Base-by-base conservation (phyloP, 345 rosid genomes). In the Salix exigua region DNA sequence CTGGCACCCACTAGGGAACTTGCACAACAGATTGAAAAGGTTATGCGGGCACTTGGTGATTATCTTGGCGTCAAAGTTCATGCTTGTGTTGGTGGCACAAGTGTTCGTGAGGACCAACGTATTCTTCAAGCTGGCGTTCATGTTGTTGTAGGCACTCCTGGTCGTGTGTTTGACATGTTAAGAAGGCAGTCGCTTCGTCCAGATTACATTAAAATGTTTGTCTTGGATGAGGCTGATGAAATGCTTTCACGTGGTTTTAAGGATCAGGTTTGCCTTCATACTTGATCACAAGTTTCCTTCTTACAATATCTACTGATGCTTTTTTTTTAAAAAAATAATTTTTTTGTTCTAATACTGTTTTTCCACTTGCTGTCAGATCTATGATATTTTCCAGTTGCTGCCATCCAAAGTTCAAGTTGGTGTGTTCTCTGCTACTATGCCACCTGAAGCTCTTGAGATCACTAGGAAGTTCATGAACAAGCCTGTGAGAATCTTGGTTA, bases 241-340 rank as follows among this genome's bases (percentile, higher is more conserved):
- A 94, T 94, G 98, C 97, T 94, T 70, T 94, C 98, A 6, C 91
- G 97, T 71, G 97, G 97, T 83, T 92, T 94, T 70, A 94, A 94
- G 84, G 97, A 92, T 79, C 97, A 94, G 97, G 97, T 89, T 68
- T 68, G 75, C 51, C 61, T 16, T 53, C 50, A 14, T 63, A 19
- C 13, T 44, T 71, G 35, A 14, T 61, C 66, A 7, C 8, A 7
- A 7, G 23, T n/a, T 55, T 37, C 60, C 12, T 26, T 17, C 7
- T 21, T 64, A 28, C 3, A 40, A n/a, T 2, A 26, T n/a, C 25
- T 58, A 21, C 44, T 48, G 7, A 9, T 26, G 19, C 13, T 16
- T 7, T 31, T 1, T 61, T 18, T 68, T 63, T 28, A 28, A 26
- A 26, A 28, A 28, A 28, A 28, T 28, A 28, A 31, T 42, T 55